These are phyloP conservation scores for Trypanosoma lewisi DNA, from an alignment of 208 protist genomes.

Conservation along the genomic window DNA sequence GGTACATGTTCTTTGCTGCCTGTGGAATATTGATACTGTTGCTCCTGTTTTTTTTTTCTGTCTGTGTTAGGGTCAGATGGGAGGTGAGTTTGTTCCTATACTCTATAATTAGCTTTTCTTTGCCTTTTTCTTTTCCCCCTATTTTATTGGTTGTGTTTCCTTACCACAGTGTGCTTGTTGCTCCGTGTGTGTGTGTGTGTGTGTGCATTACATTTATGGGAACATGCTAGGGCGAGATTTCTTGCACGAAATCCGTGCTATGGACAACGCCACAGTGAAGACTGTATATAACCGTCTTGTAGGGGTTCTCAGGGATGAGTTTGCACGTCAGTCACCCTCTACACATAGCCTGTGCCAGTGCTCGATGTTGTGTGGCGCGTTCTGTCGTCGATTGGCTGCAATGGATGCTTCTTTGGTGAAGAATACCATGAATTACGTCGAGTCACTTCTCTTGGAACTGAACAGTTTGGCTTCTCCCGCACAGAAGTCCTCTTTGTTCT, in stretches of 20 bases:
- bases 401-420: constrained; percentile 7
- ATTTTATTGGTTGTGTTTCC: too few species aligned
- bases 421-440: constrained; percentile 10
- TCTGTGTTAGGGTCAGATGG: too few species aligned
- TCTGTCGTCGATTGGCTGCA: constrained; percentile 17
- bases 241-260: constrained; percentile 23
- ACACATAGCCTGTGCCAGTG: constrained; percentile 16
- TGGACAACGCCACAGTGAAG: constrained; percentile 13
- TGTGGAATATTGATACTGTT: too few species aligned
- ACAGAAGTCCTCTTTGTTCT: constrained; percentile 20
- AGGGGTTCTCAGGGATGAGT: constrained; percentile 1
- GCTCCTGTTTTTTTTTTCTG: too few species aligned
- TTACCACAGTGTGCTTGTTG: constrained; percentile 1
- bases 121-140: too few species aligned
- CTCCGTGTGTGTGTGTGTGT: not conserved
- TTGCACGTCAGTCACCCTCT: not conserved
- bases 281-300: not conserved
- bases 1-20: too few species aligned
- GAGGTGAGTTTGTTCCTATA: too few species aligned
- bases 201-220: not conserved
- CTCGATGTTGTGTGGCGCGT: constrained; percentile 26
- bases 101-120: too few species aligned
- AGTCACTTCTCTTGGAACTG: constrained; percentile 15
- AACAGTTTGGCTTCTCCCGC: constrained; percentile 1
- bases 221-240: constrained; percentile 12